Base-by-base conservation (phyloP, 2,329 filamentous ascomycete genomes). In the Ceratocystiopsis brevicomis region DNA sequence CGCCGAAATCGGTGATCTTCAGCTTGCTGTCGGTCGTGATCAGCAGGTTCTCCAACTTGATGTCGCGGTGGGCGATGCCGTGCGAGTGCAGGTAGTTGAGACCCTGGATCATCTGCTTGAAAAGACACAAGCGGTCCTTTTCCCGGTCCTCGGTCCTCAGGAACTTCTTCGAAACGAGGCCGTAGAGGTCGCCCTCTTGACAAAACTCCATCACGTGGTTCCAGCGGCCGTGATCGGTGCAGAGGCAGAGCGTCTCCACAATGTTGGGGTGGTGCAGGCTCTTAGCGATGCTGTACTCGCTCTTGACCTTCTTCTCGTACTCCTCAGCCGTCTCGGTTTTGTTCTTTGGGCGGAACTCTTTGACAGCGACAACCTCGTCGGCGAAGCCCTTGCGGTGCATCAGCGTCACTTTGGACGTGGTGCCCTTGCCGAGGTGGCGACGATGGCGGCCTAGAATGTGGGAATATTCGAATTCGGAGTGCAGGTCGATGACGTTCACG, bases 191-290 rank as follows among this genome's bases (percentile, higher is more conserved):
- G 39, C 86, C 85, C 51, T 84, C 75, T 3, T 74, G 69, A 62
- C 86, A 93, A 57, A 82, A 92, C 57, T 94, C 84, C 86, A 94
- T 94, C 44, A 93, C 83, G 57, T 92, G 83, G 57, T 85, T 87
- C 81, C 82, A 92, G 36, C 79, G 76, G 32, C 73, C 75, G 51
- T 77, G 72, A 51, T 86, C 71, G 14, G 71, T 76, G 62, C 84
- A 90, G 6, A 93, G 67, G 30, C 78, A 74, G 44, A 86, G 63
- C 0, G 83, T 87, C 58, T 84, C 73, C 49, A 93, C 81, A 52
- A 93, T 82, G 57, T 93, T 93, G 41, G 85, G 83, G 56, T 93
- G 85, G 53, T 85, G 74, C 47, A 87, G 62, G 50, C 81, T 84
- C 64, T 87, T 87, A 47, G 82, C 82, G 50, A 93, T 86, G 58